These are phyloP conservation scores for Penicillium daleae DNA, from an alignment of 495 filamentous ascomycete genomes.

Conservation along the genomic window DNA sequence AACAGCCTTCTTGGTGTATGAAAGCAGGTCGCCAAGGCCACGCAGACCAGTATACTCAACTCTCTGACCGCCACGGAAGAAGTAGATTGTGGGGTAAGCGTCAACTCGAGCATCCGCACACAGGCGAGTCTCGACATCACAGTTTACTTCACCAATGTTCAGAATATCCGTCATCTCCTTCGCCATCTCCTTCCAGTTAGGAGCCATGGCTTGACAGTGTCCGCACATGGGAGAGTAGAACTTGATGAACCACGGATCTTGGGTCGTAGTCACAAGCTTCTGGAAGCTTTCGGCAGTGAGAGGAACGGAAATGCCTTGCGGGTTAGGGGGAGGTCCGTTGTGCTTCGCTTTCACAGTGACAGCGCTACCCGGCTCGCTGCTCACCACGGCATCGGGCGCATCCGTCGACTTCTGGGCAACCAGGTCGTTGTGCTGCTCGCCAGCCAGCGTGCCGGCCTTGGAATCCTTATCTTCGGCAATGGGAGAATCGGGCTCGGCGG, in stretches of 20 bases:
- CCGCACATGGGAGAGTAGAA: constrained; percentile 98
- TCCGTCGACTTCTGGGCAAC: constrained; percentile 34
- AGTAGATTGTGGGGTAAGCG: constrained; percentile 86
- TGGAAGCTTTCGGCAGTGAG: constrained; percentile 88
- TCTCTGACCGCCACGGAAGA: constrained; percentile 89
- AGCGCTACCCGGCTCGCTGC: constrained; percentile 33
- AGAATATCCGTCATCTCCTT: constrained; percentile 85
- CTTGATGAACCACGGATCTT: constrained; percentile 97
- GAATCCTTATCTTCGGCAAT: constrained; percentile 55
- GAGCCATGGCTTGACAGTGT: constrained; percentile 90
- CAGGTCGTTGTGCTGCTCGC: constrained; percentile 50
- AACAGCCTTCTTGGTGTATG: constrained; percentile 83
- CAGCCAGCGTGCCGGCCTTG: constrained; percentile 47
- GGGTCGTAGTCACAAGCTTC: constrained; percentile 78
- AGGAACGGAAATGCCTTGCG: constrained; percentile 69
- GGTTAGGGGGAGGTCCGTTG: constrained; percentile 66
- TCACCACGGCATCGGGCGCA: constrained; percentile 23
- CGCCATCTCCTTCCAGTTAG: constrained; percentile 86
- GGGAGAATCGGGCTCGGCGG: constrained; percentile 48
- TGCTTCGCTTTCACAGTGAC: constrained; percentile 38
- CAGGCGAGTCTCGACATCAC: constrained; percentile 77
- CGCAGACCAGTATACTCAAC: constrained; percentile 93
- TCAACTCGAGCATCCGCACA: constrained; percentile 84
- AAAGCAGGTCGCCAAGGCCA: constrained; percentile 87
- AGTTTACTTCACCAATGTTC: constrained; percentile 96